Percentiles rank a stretch among this genome's conserved stretches.
phyloP scores from a whole-genome alignment of 2,329 filamentous ascomycete genomes.

The Colletotrichum godetiae region DNA sequence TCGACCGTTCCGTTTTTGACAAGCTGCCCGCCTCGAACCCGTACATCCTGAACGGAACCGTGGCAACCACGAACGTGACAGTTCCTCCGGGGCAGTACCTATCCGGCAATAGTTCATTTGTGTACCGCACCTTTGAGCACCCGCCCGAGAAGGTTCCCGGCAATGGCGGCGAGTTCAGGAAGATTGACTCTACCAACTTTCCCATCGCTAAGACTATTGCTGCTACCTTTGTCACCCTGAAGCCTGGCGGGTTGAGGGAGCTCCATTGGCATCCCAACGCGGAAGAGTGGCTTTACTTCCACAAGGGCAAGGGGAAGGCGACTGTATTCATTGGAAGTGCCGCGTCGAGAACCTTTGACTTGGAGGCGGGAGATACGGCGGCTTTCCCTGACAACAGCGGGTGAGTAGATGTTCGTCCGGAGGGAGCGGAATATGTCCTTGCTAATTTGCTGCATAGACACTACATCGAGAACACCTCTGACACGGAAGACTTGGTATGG shows the following conservation, averaged over 20 bases:
- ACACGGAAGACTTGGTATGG: constrained; percentile 73
- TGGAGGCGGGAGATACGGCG: constrained; percentile 73
- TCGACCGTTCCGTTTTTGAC: constrained; percentile 69
- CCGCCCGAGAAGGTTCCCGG: constrained; percentile 68
- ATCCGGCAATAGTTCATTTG: constrained; percentile 69
- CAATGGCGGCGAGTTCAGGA: constrained; percentile 69
- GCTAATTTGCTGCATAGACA: constrained; percentile 53
- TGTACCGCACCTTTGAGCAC: constrained; percentile 69
- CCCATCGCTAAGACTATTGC: constrained; percentile 74
- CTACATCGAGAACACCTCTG: constrained; percentile 76
- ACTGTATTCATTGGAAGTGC: constrained; percentile 73
- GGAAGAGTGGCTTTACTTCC: constrained; percentile 80
- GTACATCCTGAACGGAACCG: constrained; percentile 70
- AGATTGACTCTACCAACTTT: constrained; percentile 76
- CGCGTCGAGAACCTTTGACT: constrained; percentile 74
- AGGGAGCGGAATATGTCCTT: background rate
- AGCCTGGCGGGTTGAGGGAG: constrained; percentile 72
- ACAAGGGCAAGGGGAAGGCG: constrained; percentile 69
- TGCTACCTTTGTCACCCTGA: constrained; percentile 71
- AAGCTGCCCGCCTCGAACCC: constrained; percentile 67
- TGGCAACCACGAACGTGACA: constrained; percentile 59
- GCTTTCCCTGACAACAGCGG: constrained; percentile 74
- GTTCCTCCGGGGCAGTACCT: constrained; percentile 48
- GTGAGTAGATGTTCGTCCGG: constrained; percentile 44
- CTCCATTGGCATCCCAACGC: constrained; percentile 78